Evolutionary conservation across 139 green algal genomes (phyloP), one percentile per base, ranked within the genome.

Genomic region (Chara braunii): DNA sequence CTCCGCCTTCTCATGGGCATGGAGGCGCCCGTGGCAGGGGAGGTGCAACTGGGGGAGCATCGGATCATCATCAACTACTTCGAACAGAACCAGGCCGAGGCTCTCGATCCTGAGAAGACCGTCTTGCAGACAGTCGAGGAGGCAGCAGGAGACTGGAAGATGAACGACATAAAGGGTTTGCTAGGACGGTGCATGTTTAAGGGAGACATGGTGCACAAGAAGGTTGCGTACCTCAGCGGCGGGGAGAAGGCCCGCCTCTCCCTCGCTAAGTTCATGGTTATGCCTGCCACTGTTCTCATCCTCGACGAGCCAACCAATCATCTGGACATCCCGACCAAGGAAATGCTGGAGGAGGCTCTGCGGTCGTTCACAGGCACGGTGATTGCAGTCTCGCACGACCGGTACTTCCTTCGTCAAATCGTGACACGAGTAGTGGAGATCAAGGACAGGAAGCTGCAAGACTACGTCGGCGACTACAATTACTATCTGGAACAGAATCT

Each of bases 211-310:
- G 85, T 95, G 70, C 78, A 95, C 30, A 97, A 96, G 66, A 94
- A 95, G 83, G 90, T 86, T 12, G 34, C 61, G 33, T 83, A 84
- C 53, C 68, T 95, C 56, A 87, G 75, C 28, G 88, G 88, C 28
- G 88, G 88, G 0, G 88, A 95, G 77, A 95, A 95, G 70, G 93
- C 93, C 4, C 85, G 93, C 5, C 78, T 99, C 31, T 92, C 93
- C 0, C 82, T 99, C 44, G 92, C 93, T 57, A 98, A 97, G 81
- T 99, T 99, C 82, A 99, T 99, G 93, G 85, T 95, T 66, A 96
- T 89, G 0, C 68, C 85, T 18, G 87, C 85, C 40, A 94, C 83
- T 2, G 73, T 97, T 53, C 81, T 96, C 14, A 81, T 96, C 7
- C 81, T 99, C 45, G 92, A 98, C 51, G 90, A 96, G 81, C 91